Evolutionary conservation across 352 stramenopile species (phyloP).

Genomic region (Globisporangium megalacanthum): DNA sequence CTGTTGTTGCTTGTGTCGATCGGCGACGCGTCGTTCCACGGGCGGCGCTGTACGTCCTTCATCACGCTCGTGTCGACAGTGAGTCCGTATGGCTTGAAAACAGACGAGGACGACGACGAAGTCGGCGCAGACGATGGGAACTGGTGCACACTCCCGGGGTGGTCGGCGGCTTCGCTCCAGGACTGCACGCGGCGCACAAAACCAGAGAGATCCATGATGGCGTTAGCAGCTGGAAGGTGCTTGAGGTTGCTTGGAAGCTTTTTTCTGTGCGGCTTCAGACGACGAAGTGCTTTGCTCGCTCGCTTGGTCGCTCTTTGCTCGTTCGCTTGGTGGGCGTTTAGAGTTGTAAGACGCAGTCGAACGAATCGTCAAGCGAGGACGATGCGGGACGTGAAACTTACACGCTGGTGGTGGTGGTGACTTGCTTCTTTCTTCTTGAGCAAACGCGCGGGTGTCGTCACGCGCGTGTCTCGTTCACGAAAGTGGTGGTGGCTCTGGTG

Average conservation of each 20-base stretch:
- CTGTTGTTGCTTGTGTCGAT: constrained; percentile 11
- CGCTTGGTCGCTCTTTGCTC: neutral
- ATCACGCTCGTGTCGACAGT: constrained; percentile 47
- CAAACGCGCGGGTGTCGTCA: neutral
- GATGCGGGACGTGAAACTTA: neutral
- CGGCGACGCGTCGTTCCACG: constrained; percentile 14
- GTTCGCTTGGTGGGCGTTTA: constrained; percentile 10
- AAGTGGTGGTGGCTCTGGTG: neutral
- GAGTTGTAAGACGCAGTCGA: neutral
- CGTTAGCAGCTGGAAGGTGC: constrained; percentile 1
- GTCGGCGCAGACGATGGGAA: constrained; percentile 4
- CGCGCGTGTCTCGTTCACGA: neutral
- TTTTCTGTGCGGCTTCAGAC: no score
- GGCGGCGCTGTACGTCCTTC: constrained; percentile 22
- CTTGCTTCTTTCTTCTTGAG: neutral
- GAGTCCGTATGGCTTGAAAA: constrained; percentile 20
- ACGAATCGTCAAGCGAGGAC: neutral
- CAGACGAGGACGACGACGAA: neutral
- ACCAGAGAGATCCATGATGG: constrained; percentile 27
- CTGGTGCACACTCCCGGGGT: constrained; percentile 10
- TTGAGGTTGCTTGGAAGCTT: constrained; percentile 2
- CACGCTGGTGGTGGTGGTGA: neutral
- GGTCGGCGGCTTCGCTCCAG: constrained; percentile 11
- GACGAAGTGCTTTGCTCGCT: neutral
- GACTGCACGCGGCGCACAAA: constrained; percentile 31